Base-by-base conservation (phyloP, 441 rosid genomes). In the Populus hybrid region DNA sequence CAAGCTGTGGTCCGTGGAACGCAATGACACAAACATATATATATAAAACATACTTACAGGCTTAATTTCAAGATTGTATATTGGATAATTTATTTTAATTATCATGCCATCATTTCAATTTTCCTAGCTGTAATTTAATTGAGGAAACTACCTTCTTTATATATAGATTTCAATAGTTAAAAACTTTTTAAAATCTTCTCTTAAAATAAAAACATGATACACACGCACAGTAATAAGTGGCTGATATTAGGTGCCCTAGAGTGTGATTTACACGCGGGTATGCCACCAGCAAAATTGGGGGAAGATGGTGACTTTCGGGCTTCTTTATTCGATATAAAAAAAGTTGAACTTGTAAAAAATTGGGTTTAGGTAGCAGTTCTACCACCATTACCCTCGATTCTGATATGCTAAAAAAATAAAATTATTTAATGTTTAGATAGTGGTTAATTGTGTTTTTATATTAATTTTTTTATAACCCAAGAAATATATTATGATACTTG, bases 311-410 rank as follows among this genome's bases (percentile, higher is more conserved):
- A 83, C 73, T 19, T 36, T 46, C 70, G 36, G 68, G 68, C 38
- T 69, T 82, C 67, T 64, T 67, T n/a, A 71, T 78, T 77, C 81
- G 83, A 68, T 65, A 6, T 18, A 14, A 18, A 34, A 63, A 77
- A 73, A 73, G 78, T 59, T 9, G 24, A 71, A 68, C 19, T 8
- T 4, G 69, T 67, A 63, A 75, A 74, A 76, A 12, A 80, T 77
- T 79, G 79, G 82, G 77, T 72, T 84, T 86, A 78, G 77, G 69
- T 76, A 42, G 82, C 75, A 78, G 74, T 42, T 69, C 18, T 75
- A 75, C 84, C 85, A 71, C 78, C 81, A 81, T 32, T 57, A 76
- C 38, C 57, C 59, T 32, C 46, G 73, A 69, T 81, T 67, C 82
- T 75, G 46, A 40, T 24, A 79, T 67, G 36, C 36, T 34, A 34